Evolutionary conservation across 192 early-diverging fungal species (phyloP), one percentile per base, ranked within the genome.

Genomic region (Rhizophagus clarus): DNA sequence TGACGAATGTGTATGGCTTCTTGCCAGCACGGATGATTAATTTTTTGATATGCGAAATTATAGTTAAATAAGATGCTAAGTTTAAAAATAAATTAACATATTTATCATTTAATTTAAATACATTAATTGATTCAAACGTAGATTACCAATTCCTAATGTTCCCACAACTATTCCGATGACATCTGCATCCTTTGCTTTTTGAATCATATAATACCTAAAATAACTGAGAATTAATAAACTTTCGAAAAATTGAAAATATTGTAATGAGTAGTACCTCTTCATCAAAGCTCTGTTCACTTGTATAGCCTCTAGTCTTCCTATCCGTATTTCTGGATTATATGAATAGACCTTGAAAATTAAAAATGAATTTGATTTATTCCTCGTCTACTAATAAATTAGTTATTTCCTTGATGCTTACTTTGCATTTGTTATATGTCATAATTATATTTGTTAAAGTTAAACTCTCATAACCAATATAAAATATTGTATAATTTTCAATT

Each of bases 121-220:
- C n/a, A 69, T 29, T 31, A 10, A 14, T 14, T 26, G 20, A 45
- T n/a, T 77, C 45, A 14, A n/a, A 51, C 26, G 1, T 26, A 67
- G 81, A 90, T 88, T 86, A 96, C 95, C 93, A 72, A 96, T 96
- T 45, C 96, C 98, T 26, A 98, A 85, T 0, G 98, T 98, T 34
- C 98, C 98, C 29, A 97, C 94, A 22, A 98, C 97, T 37, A 99
- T 96, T 9, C 96, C 98, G 82, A 98, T 91, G 24, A 95, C 91
- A 82, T 94, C 90, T 15, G 97, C 95, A 85, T 99, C 97, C 78
- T 91, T 92, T 20, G 96, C 97, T 73, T 93, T 93, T 84, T 98
- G 96, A 32, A 99, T 90, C 87, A 95, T 89, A 66, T 92, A 91
- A 85, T 93, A 97, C 63, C 93, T 86, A 40, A n/a, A 32, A 15